Percentiles rank a stretch among this genome's conserved stretches.
phyloP scores from a whole-genome alignment of 2,329 filamentous ascomycete species.

The Fusarium nurragi region DNA sequence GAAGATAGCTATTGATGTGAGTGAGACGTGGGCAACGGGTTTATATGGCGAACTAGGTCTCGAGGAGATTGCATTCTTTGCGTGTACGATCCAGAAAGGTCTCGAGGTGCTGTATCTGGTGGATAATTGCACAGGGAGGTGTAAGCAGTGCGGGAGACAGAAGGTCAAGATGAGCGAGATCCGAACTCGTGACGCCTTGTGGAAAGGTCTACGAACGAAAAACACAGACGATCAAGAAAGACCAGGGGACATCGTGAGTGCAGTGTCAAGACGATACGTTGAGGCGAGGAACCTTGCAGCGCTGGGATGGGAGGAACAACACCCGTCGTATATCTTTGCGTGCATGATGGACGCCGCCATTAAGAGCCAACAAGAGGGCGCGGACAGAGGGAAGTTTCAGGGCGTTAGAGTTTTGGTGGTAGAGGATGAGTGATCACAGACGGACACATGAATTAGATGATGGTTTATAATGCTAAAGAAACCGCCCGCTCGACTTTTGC shows the following conservation, averaged over 20 bases:
- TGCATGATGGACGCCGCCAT: conserved; percentile 44
- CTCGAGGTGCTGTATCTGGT: conserved; percentile 48
- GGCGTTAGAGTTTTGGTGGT: conserved; percentile 43
- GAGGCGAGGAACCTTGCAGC: conserved; percentile 47
- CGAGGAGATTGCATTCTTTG: conserved; percentile 46
- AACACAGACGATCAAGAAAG: conserved; percentile 26
- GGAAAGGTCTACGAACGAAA: conserved; percentile 34
- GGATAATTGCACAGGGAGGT: conserved; percentile 43
- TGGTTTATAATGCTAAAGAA: conserved; percentile 39
- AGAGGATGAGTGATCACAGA: conserved; percentile 38
- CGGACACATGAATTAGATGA: conserved; percentile 12
- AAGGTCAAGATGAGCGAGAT: conserved; percentile 22
- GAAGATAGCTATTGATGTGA: conserved; percentile 45
- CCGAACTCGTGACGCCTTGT: conserved; percentile 33
- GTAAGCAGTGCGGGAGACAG: conserved; percentile 31
- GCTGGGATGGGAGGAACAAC: conserved; percentile 46
- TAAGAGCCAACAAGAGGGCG: conserved; percentile 44
- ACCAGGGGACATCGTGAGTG: conserved; percentile 44
- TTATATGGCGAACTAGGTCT: conserved; percentile 32
- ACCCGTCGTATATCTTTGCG: conserved; percentile 47
- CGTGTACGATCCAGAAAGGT: conserved; percentile 43
- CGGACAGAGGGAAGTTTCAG: conserved; percentile 34
- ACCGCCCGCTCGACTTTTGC: conserved; percentile 45
- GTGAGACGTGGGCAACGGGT: conserved; percentile 40
- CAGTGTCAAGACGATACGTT: conserved; percentile 45